These are phyloP conservation scores for Plasmodium blacklocki DNA, from an alignment of 169 alveolate species.

Conservation along the genomic window DNA sequence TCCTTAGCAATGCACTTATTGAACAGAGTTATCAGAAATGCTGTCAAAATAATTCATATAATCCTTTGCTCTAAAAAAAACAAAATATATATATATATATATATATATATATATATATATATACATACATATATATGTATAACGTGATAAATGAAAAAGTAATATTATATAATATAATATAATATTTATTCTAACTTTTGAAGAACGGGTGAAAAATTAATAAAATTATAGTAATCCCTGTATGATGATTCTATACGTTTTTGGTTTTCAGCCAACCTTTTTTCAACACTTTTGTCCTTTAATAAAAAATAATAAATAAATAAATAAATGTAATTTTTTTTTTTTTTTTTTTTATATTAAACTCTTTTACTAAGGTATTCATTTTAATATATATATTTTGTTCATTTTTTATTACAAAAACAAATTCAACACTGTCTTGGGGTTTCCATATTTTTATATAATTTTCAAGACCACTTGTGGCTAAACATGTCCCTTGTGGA, in stretches of 20 bases:
- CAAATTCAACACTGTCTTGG: constrained; percentile 14
- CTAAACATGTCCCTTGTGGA: constrained; percentile 76
- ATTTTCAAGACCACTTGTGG: constrained; percentile 79
- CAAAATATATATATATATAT: too few species aligned
- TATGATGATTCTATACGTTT: constrained; percentile 6
- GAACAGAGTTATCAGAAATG: too few species aligned
- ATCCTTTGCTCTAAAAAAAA: too few species aligned
- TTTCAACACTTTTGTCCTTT: constrained; percentile 30
- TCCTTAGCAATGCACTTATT: too few species aligned
- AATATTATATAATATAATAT: background rate
- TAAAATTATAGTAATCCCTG: constrained; percentile 11
- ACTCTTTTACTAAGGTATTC: background rate
- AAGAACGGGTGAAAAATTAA: constrained; percentile 31
- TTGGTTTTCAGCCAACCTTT: constrained; percentile 12
- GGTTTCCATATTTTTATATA: constrained; percentile 80
- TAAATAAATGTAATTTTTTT: background rate
- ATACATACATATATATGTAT: background rate
- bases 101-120: too few species aligned
- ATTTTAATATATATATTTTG: background rate
- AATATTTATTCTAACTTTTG: background rate
- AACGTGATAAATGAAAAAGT: background rate
- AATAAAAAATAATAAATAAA: background rate
- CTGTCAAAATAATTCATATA: too few species aligned
- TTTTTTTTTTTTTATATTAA: background rate
- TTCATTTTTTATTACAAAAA: constrained; percentile 37